These are phyloP conservation scores for Pseudozyma sp. DNA, from an alignment of 1,284 basidiomycete genomes.

Conservation along the genomic window DNA sequence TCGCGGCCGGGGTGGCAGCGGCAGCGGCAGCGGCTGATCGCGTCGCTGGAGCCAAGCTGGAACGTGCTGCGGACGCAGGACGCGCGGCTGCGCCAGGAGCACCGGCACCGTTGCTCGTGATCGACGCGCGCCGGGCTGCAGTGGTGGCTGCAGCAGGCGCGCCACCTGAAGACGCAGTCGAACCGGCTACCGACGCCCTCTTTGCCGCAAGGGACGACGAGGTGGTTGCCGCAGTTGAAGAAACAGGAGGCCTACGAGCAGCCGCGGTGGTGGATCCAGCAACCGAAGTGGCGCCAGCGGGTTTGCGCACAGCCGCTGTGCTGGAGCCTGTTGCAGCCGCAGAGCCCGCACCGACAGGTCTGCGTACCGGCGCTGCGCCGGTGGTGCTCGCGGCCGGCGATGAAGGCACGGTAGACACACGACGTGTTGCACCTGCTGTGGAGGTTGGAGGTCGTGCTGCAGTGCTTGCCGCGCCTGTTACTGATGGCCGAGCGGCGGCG, in stretches of 20 bases:
- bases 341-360: slow-evolving; percentile 13
- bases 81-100: slow-evolving; percentile 22
- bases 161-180: slow-evolving; percentile 28
- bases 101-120: slow-evolving; percentile 41
- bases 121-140: slow-evolving; percentile 40
- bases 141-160: slow-evolving; percentile 29
- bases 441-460: slow-evolving; percentile 22
- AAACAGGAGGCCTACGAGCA: slow-evolving; percentile 41
- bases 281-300: slow-evolving; percentile 20
- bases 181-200: slow-evolving; percentile 26
- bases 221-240: slow-evolving; percentile 23
- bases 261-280: slow-evolving; percentile 26
- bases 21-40: slow-evolving; percentile 14
- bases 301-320: slow-evolving; percentile 25
- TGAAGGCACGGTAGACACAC: slow-evolving; percentile 35
- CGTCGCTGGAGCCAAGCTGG: slow-evolving; percentile 26
- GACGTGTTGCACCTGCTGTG: slow-evolving; percentile 20
- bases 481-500: slow-evolving; percentile 20
- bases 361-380: slow-evolving; percentile 16
- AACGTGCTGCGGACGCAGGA: slow-evolving; percentile 29
- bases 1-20: slow-evolving; percentile 8
- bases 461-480: slow-evolving; percentile 11
- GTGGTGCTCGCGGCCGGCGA: slow-evolving; percentile 32
- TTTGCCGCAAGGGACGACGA: slow-evolving; percentile 28
- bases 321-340: slow-evolving; percentile 15